Percentiles rank a stretch among this genome's conserved stretches.
These are phyloP conservation scores for Scalesia atractyloides DNA, from an alignment of 129 eudicot genomes.

Conservation along the genomic window DNA sequence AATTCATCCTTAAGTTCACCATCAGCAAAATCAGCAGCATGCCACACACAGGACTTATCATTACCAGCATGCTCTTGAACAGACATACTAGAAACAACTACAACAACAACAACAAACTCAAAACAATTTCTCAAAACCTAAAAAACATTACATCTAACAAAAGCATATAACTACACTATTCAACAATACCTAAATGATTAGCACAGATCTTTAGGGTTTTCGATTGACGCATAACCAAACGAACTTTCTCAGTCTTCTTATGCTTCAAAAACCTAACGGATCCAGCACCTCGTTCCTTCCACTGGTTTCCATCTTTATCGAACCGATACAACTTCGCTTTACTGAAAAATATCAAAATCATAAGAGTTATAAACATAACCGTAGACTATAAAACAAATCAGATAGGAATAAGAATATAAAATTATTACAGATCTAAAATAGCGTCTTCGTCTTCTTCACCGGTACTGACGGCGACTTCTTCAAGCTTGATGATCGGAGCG, in stretches of 20 bases:
- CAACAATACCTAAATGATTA: conserved; percentile 56
- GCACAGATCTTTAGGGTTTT: conserved; percentile 87
- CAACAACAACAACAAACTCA: conserved; percentile 5
- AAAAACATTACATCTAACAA: not conserved
- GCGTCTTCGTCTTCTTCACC: conserved; percentile 83
- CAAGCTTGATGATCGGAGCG: conserved; percentile 74
- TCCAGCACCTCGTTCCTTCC: conserved; percentile 92
- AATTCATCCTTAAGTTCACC: conserved; percentile 78
- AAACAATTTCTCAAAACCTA: not conserved
- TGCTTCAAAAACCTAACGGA: conserved; percentile 73
- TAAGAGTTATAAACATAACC: not conserved
- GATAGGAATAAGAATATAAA: conserved; percentile 19
- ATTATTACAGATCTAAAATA: conserved; percentile 63
- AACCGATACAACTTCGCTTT: conserved; percentile 67
- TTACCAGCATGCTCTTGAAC: conserved; percentile 85
- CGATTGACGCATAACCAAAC: conserved; percentile 75
- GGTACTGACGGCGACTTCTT: conserved; percentile 75
- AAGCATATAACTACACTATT: not conserved
- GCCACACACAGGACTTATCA: conserved; percentile 88
- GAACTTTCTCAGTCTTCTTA: conserved; percentile 62
- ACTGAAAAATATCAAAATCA: too few relatives aligned
- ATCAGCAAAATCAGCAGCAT: conserved; percentile 76
- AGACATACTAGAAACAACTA: conserved; percentile 58
- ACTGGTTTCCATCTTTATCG: conserved; percentile 79
- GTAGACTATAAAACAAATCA: not conserved